Percentiles rank a stretch among this genome's conserved stretches.
Conservation (phyloP, 148 eudicot genomes). For the Suaeda aralocaspica region DNA sequence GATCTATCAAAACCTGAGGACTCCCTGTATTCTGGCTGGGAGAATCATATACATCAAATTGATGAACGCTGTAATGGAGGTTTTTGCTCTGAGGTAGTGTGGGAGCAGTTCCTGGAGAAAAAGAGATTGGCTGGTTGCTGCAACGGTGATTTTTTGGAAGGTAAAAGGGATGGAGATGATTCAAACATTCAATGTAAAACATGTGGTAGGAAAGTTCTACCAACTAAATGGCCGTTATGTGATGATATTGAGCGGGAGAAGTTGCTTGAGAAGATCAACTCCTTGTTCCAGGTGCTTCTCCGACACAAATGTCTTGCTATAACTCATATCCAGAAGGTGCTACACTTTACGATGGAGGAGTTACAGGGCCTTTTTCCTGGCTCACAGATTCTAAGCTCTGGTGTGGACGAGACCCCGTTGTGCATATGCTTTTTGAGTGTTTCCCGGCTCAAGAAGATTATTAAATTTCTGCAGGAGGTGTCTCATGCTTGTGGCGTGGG, state of each 20-base stretch:
- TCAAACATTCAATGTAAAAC: slow-evolving; percentile 40
- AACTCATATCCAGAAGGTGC: slow-evolving; percentile 67
- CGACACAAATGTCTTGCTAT: slow-evolving; percentile 65
- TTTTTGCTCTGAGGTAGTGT: slow-evolving; percentile 44
- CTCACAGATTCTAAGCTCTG: slow-evolving; percentile 61
- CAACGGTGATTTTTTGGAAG: slow-evolving; percentile 33
- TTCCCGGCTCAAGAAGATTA: slow-evolving; percentile 59
- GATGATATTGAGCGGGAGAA: slow-evolving; percentile 71
- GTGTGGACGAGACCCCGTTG: slow-evolving; percentile 63
- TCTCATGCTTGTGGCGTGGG: slow-evolving; percentile 61
- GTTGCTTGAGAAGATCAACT: slow-evolving; percentile 70
- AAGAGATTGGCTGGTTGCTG: slow-evolving; percentile 35
- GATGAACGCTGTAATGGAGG: slow-evolving; percentile 39
- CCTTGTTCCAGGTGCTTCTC: slow-evolving; percentile 49
- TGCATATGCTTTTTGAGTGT: slow-evolving; percentile 90
- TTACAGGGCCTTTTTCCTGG: slow-evolving; percentile 61
- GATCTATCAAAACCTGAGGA: slow-evolving; percentile 39
- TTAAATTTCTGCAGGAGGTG: slow-evolving; percentile 66
- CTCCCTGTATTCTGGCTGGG: slow-evolving; percentile 28
- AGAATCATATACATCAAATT: slow-evolving; percentile 29
- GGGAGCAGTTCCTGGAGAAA: slow-evolving; percentile 46
- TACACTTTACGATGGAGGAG: slow-evolving; percentile 67
- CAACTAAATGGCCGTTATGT: slow-evolving; percentile 67
- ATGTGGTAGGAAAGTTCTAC: slow-evolving; percentile 38
- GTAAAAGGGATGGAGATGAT: slow-evolving; percentile 30